These are phyloP conservation scores for Calonectria pauciramosa DNA, from an alignment of 2,329 filamentous ascomycete genomes.

Conservation along the genomic window DNA sequence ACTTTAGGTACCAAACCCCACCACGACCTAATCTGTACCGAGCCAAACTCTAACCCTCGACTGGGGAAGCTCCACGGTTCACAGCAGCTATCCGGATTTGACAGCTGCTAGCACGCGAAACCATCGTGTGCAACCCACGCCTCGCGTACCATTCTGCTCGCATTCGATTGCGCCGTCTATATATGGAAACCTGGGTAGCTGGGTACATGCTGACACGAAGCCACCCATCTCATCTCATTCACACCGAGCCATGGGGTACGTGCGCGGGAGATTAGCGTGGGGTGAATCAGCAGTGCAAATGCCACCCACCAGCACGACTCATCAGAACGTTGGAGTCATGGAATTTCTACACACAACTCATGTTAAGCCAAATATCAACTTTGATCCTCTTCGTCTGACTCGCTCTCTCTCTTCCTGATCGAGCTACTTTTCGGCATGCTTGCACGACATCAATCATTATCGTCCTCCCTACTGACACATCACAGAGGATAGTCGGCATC, in stretches of 20 bases:
- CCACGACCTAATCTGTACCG: background rate
- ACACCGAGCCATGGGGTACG: background rate
- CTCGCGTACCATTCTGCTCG: background rate
- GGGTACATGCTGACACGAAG: background rate
- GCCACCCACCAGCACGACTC: background rate
- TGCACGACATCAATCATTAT: background rate
- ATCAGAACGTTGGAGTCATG: background rate
- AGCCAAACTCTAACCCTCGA: constrained; percentile 4
- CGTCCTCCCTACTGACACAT: background rate
- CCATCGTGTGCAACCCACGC: background rate
- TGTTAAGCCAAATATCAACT: background rate
- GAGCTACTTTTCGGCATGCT: background rate
- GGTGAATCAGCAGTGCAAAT: background rate
- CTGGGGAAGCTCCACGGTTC: constrained; percentile 3
- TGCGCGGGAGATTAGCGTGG: constrained; percentile 7
- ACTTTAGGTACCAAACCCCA: constrained; percentile 1
- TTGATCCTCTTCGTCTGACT: background rate
- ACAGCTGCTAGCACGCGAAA: constrained; percentile 1
- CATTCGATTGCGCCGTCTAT: background rate
- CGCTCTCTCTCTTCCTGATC: background rate
- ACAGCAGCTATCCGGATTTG: constrained; percentile 11
- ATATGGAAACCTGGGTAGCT: background rate
- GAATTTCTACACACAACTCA: background rate
- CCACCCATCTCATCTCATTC: background rate
- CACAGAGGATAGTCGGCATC: background rate